Percentiles rank a stretch among this genome's conserved stretches.
These are phyloP conservation scores for Decorospora gaudefroyi DNA, from an alignment of 2,329 filamentous ascomycete species.

Conservation along the genomic window DNA sequence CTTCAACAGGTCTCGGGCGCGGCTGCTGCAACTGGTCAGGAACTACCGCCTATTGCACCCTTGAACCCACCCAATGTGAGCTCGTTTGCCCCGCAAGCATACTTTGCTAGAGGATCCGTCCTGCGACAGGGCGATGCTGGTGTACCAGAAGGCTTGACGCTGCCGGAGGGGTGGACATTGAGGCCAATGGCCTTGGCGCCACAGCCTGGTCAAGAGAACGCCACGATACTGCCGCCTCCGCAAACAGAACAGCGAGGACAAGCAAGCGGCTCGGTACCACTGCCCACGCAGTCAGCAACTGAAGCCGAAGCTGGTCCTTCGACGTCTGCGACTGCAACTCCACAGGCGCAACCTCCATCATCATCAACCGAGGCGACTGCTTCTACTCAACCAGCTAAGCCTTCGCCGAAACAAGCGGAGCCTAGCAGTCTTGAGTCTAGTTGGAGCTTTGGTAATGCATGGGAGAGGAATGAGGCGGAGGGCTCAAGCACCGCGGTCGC, in stretches of 20 bases:
- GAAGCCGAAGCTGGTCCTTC: conserved; percentile 5
- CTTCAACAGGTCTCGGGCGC: conserved; percentile 40
- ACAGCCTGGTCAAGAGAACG: conserved; percentile 19
- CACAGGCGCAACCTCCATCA: conserved; percentile 10
- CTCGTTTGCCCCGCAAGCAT: conserved; percentile 38
- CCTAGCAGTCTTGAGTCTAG: conserved; percentile 43
- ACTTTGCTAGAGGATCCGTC: conserved; percentile 38
- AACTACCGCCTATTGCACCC: conserved; percentile 33
- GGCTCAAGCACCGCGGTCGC: conserved; percentile 39
- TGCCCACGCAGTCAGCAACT: neutral
- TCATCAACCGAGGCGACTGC: conserved; percentile 8
- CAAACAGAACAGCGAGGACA: conserved; percentile 12
- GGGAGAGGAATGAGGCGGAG: conserved; percentile 32
- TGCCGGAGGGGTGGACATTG: conserved; percentile 47
- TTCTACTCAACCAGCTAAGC: conserved; percentile 10
- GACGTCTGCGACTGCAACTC: conserved; percentile 6
- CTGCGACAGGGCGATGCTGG: conserved; percentile 43
- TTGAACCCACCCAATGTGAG: conserved; percentile 26
- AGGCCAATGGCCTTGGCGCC: conserved; percentile 38
- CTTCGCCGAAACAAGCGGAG: conserved; percentile 34
- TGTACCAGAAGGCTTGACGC: conserved; percentile 42
- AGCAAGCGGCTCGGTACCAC: neutral
- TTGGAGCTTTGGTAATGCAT: conserved; percentile 44
- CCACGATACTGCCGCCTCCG: conserved; percentile 7
- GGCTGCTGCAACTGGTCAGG: conserved; percentile 27